Evolutionary conservation across 192 early-diverging fungal species (phyloP), one percentile per base, ranked within the genome.

Genomic region (Diversispora epigaea): DNA sequence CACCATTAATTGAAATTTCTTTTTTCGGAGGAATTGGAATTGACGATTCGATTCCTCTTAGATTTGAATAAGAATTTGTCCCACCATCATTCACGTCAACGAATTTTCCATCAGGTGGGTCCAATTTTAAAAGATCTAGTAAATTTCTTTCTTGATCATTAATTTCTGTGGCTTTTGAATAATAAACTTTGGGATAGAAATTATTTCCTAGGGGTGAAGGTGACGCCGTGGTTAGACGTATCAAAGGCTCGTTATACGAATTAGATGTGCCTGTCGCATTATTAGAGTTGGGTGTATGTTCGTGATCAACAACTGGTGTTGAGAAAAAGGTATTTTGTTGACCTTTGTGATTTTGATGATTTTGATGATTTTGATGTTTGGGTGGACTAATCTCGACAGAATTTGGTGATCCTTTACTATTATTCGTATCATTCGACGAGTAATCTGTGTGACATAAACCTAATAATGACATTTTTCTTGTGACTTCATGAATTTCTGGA

Each of bases 381-480:
- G 41, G 5, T 52, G 62, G 43, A 56, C 17, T 32, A 32, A 32
- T 21, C 15, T 55, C 32, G 14, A 43, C 7, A 8, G 39, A 19
- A 40, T 6, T 11, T 17, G 12, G 32, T 6, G 15, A 22, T 3
- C 14, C n/a, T 17, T 17, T 71, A 8, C 52, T 19, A 39, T 7
- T 55, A 40, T 45, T 54, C 21, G 32, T 55, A 70, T 32, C 39
- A 41, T 57, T 52, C 5, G 68, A 56, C 32, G 19, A 40, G 3
- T 61, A 40, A 32, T 4, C 45, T 5, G 68, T 52, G 11, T 50
- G 43, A 41, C 55, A 57, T 19, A 71, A 71, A 15, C 68, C 68
- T 4, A 71, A 56, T 43, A 71, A 55, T 11, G 68, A 71, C 52
- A 71, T 57, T 56, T 71, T 71, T 14, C 68, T 50, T 21, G 68